Evolutionary conservation across 2,329 filamentous ascomycete genomes (phyloP), one percentile per base, ranked within the genome.

Genomic region (Fonsecaea erecta): DNA sequence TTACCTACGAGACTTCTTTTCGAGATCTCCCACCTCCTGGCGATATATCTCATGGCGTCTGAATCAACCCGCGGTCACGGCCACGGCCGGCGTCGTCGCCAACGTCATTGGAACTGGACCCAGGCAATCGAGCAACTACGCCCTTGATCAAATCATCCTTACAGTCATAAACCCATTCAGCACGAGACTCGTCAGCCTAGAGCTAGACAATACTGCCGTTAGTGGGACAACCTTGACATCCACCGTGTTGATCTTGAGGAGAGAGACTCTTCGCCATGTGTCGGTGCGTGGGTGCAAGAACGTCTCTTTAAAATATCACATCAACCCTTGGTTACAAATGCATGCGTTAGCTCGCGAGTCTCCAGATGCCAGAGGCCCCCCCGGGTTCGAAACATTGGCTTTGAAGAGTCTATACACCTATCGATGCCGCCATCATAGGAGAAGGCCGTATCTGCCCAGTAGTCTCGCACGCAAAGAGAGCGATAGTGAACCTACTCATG

Each of bases 241-340:
- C 40, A 83, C 79, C 21, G 83, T 88, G 18, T 76, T 87, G 58
- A 79, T 83, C 66, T 79, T 82, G 46, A 81, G 84, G 32, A 80
- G 83, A 62, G 80, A 82, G 61, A 86, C 83, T 0, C 76, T 88
- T 52, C 80, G 84, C 71, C 85, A 88, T 71, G 78, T 88, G 52
- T 87, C 85, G 1, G 84, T 87, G 54, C 83, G 85, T 24, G 85
- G 85, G 21, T 88, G 85, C 78, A 86, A 87, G 75, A 86, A 88
- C 73, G 85, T 88, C 40, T 87, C 85, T 12, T 81, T 88, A 69
- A 88, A 88, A 72, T 87, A 88, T 72, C 85, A 88, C 71, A 84
- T 88, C 65, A 84, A 87, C 60, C 85, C 85, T 1, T 87, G 85
- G 69, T 79, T 84, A 55, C 80, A 78, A 52, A 78, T 82, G 77